Conservation (phyloP, 805 yeast genomes). For the Zygosaccharomyces rouxii region DNA sequence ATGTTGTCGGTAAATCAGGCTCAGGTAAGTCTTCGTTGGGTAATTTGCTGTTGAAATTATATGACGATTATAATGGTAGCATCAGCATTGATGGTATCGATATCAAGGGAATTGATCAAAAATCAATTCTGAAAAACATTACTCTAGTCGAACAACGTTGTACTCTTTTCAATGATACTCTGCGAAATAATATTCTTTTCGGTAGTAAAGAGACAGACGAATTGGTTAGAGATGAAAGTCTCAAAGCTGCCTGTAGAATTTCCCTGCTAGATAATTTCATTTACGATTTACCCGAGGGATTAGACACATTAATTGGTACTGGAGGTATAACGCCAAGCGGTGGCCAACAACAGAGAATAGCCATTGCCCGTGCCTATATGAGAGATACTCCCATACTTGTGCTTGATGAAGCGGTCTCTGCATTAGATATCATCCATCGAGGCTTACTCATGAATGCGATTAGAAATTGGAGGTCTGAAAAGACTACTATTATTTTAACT, state of each 20-base stretch:
- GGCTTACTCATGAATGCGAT: slow-evolving; percentile 46
- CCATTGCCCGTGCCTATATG: slow-evolving; percentile 76
- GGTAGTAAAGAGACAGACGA: slow-evolving; percentile 35
- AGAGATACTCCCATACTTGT: slow-evolving; percentile 71
- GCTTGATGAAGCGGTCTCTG: slow-evolving; percentile 83
- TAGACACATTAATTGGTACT: slow-evolving; percentile 48
- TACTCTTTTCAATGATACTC: slow-evolving; percentile 56
- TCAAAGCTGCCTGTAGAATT: slow-evolving; percentile 45
- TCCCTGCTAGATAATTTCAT: slow-evolving; percentile 51
- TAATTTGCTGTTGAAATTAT: slow-evolving; percentile 56
- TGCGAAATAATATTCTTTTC: slow-evolving; percentile 58
- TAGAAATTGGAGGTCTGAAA: slow-evolving; percentile 55
- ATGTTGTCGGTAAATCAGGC: slow-evolving; percentile 83
- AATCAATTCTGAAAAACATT: slow-evolving; percentile 58
- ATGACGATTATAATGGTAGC: slow-evolving; percentile 48
- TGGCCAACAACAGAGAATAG: slow-evolving; percentile 83
- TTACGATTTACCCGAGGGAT: slow-evolving; percentile 47
- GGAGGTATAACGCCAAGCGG: slow-evolving; percentile 64
- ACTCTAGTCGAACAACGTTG: slow-evolving; percentile 73
- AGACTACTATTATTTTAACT: slow-evolving; percentile 75
- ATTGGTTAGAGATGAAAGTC: slow-evolving; percentile 23
- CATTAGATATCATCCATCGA: slow-evolving; percentile 58
- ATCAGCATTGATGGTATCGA: slow-evolving; percentile 54
- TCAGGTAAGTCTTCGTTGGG: slow-evolving; percentile 88
- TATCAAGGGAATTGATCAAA: slow-evolving; percentile 39